phyloP scores from a whole-genome alignment of 192 early-diverging fungal genomes.

The Coemansia sp. region DNA sequence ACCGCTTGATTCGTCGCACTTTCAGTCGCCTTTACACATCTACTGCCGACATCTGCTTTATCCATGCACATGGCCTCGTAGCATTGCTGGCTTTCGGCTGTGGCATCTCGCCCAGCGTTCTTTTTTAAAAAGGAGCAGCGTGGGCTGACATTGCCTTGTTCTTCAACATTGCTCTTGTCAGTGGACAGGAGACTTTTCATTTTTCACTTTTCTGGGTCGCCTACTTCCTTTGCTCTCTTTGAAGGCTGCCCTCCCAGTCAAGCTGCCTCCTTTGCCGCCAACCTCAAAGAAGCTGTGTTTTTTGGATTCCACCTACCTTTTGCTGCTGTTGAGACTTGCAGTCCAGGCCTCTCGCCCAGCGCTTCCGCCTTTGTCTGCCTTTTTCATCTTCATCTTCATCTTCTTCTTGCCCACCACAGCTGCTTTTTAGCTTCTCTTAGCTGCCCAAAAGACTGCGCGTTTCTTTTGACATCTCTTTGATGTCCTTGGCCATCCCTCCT shows the following conservation, averaged over 20 bases:
- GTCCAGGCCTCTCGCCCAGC: neutral
- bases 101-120: neutral
- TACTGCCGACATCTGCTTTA: neutral
- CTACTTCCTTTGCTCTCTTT: neutral
- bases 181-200: neutral
- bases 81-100: neutral
- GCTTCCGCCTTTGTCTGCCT: no score
- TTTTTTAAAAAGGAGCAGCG: neutral
- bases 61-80: neutral
- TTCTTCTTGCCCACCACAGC: neutral
- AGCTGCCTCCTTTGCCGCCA: neutral
- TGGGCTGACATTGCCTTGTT: neutral
- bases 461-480: neutral
- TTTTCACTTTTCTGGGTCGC: neutral
- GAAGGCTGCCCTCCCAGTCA: neutral
- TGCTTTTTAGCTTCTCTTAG: neutral
- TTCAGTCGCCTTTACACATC: neutral
- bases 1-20: neutral
- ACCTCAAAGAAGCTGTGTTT: neutral
- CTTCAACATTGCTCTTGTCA: neutral
- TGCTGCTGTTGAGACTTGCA: neutral
- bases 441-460: neutral
- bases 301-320: neutral
- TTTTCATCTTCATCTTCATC: neutral
- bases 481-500: neutral